A percentile compares a stretch with the other conserved stretches of the same genome.
phyloP scores from a whole-genome alignment of 2,329 filamentous ascomycete species.

The Periconia sp. region DNA sequence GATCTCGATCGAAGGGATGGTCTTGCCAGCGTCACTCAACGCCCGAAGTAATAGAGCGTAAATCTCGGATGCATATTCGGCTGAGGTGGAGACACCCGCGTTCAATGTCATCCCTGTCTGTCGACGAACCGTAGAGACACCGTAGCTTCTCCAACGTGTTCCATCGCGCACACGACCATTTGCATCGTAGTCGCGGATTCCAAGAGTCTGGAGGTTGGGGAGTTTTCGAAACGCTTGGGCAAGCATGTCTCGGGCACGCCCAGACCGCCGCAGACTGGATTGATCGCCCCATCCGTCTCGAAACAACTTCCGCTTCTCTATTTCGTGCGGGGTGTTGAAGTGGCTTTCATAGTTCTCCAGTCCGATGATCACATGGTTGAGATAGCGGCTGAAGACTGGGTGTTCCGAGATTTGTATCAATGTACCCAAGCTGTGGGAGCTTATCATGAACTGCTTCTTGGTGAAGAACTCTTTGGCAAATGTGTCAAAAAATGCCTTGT shows the following conservation, averaged over 20 bases:
- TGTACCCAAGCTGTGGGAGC: constrained; percentile 57
- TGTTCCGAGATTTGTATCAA: constrained; percentile 49
- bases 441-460: constrained; percentile 60
- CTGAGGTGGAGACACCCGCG: constrained; percentile 1
- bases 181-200: constrained; percentile 62
- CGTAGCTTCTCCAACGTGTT: constrained; percentile 59
- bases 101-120: constrained; percentile 38
- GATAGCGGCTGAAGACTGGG: constrained; percentile 41
- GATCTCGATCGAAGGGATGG: constrained; percentile 52
- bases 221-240: constrained; percentile 59
- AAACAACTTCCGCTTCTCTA: constrained; percentile 7
- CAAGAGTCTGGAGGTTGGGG: constrained; percentile 57
- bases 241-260: constrained; percentile 57
- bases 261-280: constrained; percentile 41
- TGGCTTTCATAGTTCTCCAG: constrained; percentile 32
- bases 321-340: constrained; percentile 11
- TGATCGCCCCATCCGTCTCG: constrained; percentile 25
- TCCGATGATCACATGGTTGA: constrained; percentile 55
- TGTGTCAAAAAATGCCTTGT: constrained; percentile 55
- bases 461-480: constrained; percentile 67
- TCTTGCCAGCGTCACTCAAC: constrained; percentile 33
- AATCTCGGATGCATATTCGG: constrained; percentile 15
- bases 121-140: constrained; percentile 43
- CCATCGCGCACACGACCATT: constrained; percentile 47
- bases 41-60: constrained; percentile 24